These are phyloP conservation scores for Hypoxylon sp. DNA, from an alignment of 2,329 filamentous ascomycete genomes.

Conservation along the genomic window DNA sequence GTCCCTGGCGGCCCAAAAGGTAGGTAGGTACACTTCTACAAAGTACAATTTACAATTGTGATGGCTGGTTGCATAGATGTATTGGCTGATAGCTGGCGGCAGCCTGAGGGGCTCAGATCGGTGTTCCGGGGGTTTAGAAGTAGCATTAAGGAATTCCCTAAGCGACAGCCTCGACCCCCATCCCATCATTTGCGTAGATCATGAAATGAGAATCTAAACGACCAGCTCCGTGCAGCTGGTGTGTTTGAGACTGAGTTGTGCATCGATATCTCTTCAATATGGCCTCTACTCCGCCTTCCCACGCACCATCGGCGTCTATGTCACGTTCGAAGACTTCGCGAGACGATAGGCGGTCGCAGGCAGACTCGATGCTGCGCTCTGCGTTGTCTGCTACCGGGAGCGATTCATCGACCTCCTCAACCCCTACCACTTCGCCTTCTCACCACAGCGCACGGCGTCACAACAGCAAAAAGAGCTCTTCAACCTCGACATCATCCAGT, in stretches of 20 bases:
- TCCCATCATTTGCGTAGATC: background rate
- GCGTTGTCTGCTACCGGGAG: background rate
- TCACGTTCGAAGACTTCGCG: background rate
- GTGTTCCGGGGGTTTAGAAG: background rate
- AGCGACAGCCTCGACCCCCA: background rate
- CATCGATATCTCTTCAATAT: background rate
- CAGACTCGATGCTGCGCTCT: background rate
- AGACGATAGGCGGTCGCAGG: background rate
- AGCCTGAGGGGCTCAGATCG: background rate
- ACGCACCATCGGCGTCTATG: background rate
- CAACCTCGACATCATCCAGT: background rate
- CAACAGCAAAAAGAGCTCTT: background rate
- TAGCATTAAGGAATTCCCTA: background rate
- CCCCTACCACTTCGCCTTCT: background rate
- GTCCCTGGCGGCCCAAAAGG: background rate
- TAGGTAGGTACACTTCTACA: background rate
- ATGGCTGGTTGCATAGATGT: background rate
- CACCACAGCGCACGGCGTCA: background rate
- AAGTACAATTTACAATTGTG: background rate
- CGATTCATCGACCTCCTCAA: background rate
- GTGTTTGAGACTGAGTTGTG: background rate
- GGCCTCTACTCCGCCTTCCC: too few species aligned
- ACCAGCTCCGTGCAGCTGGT: background rate
- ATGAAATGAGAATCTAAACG: background rate
- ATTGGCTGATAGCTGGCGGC: background rate